A percentile compares a stretch with the other conserved stretches of the same genome.
Evolutionary conservation across 2,329 filamentous ascomycete species (phyloP).

Genomic region (Fusarium tanahbumbuense): DNA sequence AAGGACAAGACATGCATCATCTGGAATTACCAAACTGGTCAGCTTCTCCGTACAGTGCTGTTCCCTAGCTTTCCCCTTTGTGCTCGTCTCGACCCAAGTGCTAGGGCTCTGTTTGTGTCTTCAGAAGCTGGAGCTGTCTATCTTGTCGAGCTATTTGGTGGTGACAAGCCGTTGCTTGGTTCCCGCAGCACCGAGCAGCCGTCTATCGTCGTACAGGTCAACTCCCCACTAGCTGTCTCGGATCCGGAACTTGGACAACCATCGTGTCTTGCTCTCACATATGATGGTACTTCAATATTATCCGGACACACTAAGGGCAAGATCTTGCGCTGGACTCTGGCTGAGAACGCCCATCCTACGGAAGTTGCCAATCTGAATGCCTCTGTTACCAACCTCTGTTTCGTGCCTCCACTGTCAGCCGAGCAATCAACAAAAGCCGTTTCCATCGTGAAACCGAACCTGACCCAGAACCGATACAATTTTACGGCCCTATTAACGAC

Average conservation of each 20-base stretch:
- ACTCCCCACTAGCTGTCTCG: constrained; percentile 65
- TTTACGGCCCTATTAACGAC: constrained; percentile 72
- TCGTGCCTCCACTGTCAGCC: constrained; percentile 70
- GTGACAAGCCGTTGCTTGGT: constrained; percentile 66
- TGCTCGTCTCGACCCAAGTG: constrained; percentile 81
- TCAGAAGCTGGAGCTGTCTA: constrained; percentile 85
- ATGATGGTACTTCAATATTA: constrained; percentile 83
- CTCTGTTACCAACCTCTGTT: constrained; percentile 83
- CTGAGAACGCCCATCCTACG: constrained; percentile 73
- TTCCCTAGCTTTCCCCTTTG: constrained; percentile 79
- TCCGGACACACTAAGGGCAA: constrained; percentile 86
- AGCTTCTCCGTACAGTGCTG: constrained; percentile 82
- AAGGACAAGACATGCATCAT: constrained; percentile 89
- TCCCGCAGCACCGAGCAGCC: constrained; percentile 63
- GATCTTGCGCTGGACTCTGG: constrained; percentile 83
- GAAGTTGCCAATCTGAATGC: constrained; percentile 80
- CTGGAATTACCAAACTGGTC: constrained; percentile 90
- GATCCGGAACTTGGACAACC: constrained; percentile 73
- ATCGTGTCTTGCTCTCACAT: constrained; percentile 77
- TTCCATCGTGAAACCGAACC: constrained; percentile 83
- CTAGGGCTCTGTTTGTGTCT: constrained; percentile 83
- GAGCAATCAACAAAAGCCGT: constrained; percentile 60
- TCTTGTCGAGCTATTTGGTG: constrained; percentile 77
- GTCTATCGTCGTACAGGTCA: constrained; percentile 67
- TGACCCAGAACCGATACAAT: constrained; percentile 72